Evolutionary conservation across 2,329 filamentous ascomycete genomes (phyloP).

Genomic region (Orbilia javanica): DNA sequence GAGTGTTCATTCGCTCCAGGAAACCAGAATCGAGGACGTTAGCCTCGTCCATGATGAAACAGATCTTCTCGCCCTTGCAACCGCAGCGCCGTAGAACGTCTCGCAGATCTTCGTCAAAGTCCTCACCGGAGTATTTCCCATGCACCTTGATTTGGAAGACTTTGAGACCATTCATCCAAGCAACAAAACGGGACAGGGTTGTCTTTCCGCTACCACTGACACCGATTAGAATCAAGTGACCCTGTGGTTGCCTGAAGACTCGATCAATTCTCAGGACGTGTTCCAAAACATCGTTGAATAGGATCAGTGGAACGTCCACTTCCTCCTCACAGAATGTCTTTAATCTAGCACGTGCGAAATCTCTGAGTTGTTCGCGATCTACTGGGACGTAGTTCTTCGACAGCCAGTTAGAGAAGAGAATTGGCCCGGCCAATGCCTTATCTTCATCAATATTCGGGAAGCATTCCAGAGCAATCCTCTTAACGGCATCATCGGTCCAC

Average conservation of each 20-base stretch:
- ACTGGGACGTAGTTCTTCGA: constrained; percentile 99
- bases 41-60: constrained; percentile 99
- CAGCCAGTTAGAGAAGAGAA: constrained; percentile 98
- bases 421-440: constrained; percentile 88
- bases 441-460: constrained; percentile 96
- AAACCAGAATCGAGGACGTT: constrained; percentile 99
- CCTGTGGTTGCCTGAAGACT: constrained; percentile 97
- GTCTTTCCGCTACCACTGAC: constrained; percentile 99
- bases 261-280: constrained; percentile 98
- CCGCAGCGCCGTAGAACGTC: constrained; percentile 93
- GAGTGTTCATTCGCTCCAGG: constrained; percentile 98
- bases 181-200: constrained; percentile 95
- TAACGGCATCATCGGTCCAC: constrained; percentile 92
- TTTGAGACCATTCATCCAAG: constrained; percentile 99
- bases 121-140: constrained; percentile 96
- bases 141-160: constrained; percentile 99
- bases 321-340: constrained; percentile 99
- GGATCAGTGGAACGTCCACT: constrained; percentile 94
- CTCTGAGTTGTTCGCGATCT: constrained; percentile 91
- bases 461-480: constrained; percentile 85
- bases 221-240: constrained; percentile 97
- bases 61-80: constrained; percentile 99
- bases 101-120: constrained; percentile 97
- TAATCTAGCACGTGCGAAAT: constrained; percentile 96
- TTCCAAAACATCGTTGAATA: constrained; percentile 99